A percentile compares a stretch with the other conserved stretches of the same genome.
Conservation (phyloP, 305 asterid species). For the Fraxinus ornus region DNA sequence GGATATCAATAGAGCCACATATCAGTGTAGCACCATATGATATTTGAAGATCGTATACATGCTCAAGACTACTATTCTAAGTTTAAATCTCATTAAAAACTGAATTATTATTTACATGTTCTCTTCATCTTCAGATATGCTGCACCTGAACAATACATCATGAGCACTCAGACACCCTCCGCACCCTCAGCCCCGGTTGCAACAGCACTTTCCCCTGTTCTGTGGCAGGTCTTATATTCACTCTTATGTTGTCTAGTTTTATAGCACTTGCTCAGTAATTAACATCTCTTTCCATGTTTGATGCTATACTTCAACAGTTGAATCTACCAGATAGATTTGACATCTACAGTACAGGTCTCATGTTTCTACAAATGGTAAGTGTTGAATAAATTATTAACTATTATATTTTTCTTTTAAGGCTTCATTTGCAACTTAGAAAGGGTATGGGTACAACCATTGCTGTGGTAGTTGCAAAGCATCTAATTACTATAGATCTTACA, state of each 20-base stretch:
- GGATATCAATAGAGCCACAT: neutral
- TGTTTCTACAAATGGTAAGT: constrained; percentile 87
- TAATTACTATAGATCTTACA: neutral
- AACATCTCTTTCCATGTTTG: constrained; percentile 18
- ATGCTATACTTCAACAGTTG: constrained; percentile 50
- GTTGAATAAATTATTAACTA: neutral
- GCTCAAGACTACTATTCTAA: neutral
- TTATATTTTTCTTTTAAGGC: neutral
- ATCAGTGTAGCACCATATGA: neutral
- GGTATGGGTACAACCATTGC: neutral
- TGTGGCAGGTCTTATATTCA: constrained; percentile 74
- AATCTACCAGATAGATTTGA: constrained; percentile 88
- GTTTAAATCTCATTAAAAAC: neutral
- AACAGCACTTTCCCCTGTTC: constrained; percentile 87
- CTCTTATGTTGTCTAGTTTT: neutral
- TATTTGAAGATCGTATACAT: neutral
- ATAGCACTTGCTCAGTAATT: neutral
- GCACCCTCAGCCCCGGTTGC: constrained; percentile 98
- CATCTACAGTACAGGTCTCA: constrained; percentile 83
- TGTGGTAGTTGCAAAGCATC: neutral
- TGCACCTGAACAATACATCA: constrained; percentile 96
- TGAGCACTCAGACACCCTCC: constrained; percentile 99
- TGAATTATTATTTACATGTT: neutral
- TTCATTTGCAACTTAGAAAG: neutral
- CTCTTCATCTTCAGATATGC: constrained; percentile 55